These are phyloP conservation scores for Apiotrichum veenhuisii DNA, from an alignment of 1,284 basidiomycete species.

Conservation along the genomic window DNA sequence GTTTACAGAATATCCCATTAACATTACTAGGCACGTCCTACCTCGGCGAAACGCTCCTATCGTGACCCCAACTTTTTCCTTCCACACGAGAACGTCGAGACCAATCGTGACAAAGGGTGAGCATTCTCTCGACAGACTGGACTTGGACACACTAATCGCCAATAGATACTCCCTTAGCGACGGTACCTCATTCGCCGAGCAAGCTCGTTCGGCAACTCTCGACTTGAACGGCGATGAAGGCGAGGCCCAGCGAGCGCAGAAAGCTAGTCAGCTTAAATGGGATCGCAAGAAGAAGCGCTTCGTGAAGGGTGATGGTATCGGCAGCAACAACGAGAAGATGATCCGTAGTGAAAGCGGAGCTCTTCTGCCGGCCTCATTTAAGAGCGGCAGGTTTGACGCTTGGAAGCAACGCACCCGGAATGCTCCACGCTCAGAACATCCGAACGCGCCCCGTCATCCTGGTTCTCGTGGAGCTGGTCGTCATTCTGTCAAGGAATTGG, in stretches of 20 bases:
- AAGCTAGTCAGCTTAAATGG: conserved; percentile 69
- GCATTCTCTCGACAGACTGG: conserved; percentile 16
- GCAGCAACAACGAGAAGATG: conserved; percentile 91
- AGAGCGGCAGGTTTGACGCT: conserved; percentile 88
- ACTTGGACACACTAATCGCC: not conserved
- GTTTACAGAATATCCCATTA: not conserved
- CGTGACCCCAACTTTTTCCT: conserved; percentile 87
- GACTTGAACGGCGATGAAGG: conserved; percentile 82
- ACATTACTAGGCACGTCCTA: not conserved
- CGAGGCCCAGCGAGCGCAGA: conserved; percentile 61
- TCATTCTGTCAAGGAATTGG: conserved; percentile 6
- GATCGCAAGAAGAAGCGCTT: conserved; percentile 97
- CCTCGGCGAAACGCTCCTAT: conserved; percentile 49
- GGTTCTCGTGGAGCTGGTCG: not conserved
- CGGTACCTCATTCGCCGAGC: conserved; percentile 76
- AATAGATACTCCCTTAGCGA: conserved; percentile 77
- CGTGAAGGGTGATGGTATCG: conserved; percentile 73
- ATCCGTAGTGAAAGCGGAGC: conserved; percentile 90
- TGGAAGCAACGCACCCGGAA: conserved; percentile 60
- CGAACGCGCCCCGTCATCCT: not conserved
- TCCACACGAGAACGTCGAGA: conserved; percentile 82
- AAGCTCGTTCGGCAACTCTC: conserved; percentile 74
- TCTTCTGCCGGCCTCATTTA: conserved; percentile 87
- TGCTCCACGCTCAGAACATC: not conserved
- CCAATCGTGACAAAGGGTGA: conserved; percentile 82